phyloP scores from a whole-genome alignment of 768 basidiomycete genomes.

The Leccinum incarnatum region DNA sequence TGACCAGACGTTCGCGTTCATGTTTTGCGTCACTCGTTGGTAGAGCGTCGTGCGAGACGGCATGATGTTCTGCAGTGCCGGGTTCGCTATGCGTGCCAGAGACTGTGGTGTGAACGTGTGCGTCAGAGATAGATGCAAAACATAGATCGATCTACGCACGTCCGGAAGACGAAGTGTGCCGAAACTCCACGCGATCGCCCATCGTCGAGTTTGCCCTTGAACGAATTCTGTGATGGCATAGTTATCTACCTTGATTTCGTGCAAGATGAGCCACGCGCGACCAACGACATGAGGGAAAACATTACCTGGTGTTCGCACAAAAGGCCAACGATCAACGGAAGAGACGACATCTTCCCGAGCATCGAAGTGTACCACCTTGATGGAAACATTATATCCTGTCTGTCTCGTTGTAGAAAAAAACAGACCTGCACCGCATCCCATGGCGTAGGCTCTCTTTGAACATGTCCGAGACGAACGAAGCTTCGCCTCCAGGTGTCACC shows the following conservation, averaged over 20 bases:
- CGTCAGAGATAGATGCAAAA: not conserved
- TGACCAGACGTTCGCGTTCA: slow-evolving; percentile 1
- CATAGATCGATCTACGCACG: slow-evolving; percentile 44
- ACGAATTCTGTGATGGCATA: slow-evolving; percentile 82
- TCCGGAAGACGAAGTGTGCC: slow-evolving; percentile 62
- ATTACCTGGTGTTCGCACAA: slow-evolving; percentile 41
- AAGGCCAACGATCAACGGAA: slow-evolving; percentile 45
- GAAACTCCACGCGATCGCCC: slow-evolving; percentile 90
- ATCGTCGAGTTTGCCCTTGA: slow-evolving; percentile 88
- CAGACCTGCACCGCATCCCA: slow-evolving; percentile 56
- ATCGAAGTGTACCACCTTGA: slow-evolving; percentile 87
- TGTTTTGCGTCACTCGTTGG: slow-evolving; percentile 33
- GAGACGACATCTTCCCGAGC: slow-evolving; percentile 60
- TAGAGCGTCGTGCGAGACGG: slow-evolving; percentile 56
- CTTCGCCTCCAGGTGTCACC: slow-evolving; percentile 87
- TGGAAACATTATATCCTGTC: not conserved
- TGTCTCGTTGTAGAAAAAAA: not conserved
- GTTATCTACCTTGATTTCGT: slow-evolving; percentile 63
- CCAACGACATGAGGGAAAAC: not conserved
- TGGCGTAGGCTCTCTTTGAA: slow-evolving; percentile 64
- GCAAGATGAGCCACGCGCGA: not conserved
- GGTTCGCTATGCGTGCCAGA: slow-evolving; percentile 37
- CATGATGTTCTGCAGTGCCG: slow-evolving; percentile 48
- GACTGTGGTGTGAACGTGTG: slow-evolving; percentile 21
- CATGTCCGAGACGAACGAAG: slow-evolving; percentile 72